These are phyloP conservation scores for Hygrocybe punicea DNA, from an alignment of 768 basidiomycete genomes.

Conservation along the genomic window DNA sequence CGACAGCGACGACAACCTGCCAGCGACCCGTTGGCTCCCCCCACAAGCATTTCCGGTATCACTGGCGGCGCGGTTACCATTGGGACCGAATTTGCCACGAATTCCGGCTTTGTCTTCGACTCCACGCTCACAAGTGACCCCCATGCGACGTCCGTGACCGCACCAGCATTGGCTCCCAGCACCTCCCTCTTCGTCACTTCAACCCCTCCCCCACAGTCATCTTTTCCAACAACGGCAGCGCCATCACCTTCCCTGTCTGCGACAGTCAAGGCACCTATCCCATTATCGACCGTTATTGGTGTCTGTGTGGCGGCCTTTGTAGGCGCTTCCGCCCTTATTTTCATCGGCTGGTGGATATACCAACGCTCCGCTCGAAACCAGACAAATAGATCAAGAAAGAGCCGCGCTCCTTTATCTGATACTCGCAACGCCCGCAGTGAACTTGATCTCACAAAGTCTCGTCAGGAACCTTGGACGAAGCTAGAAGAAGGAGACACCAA, in stretches of 20 bases:
- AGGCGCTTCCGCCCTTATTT: conserved; percentile 47
- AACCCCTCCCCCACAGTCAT: neutral
- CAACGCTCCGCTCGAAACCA: conserved; percentile 46
- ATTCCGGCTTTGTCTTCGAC: too few relatives aligned
- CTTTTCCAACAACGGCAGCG: neutral
- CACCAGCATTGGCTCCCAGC: too few relatives aligned
- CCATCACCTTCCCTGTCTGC: conserved; percentile 11
- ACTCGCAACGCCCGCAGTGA: conserved; percentile 41
- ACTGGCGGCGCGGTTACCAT: neutral
- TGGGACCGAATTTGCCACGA: too few relatives aligned
- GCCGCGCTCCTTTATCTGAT: conserved; percentile 27
- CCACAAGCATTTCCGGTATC: neutral
- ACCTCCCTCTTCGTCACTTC: conserved; percentile 17
- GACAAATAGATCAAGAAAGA: conserved; percentile 26
- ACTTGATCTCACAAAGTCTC: conserved; percentile 44
- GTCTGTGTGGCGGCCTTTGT: conserved; percentile 62
- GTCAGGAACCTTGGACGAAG: conserved; percentile 55
- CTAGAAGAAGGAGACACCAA: conserved; percentile 51
- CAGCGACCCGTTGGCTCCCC: neutral
- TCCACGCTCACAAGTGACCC: too few relatives aligned
- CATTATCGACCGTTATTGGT: conserved; percentile 56
- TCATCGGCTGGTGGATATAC: conserved; percentile 55
- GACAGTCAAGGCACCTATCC: conserved; percentile 28
- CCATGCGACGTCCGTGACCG: too few relatives aligned
- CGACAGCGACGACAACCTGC: neutral